Conservation (phyloP, 352 stramenopile genomes). For the Globisporangium paroecandrum region DNA sequence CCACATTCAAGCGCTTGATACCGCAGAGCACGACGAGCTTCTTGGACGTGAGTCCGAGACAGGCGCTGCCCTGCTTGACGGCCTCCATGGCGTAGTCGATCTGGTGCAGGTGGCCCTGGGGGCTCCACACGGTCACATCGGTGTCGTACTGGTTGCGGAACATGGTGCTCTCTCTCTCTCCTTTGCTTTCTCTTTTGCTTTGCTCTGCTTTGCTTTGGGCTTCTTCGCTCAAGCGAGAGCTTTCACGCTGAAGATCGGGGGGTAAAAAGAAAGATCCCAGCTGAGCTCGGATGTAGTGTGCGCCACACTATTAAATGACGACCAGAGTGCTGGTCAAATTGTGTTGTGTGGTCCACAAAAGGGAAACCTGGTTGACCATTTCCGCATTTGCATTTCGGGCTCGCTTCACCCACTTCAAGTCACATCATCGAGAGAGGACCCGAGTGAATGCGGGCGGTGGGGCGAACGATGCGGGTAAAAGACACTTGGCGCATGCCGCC, state of each 20-base stretch:
- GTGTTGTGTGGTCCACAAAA: constrained; percentile 10
- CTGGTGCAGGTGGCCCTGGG: constrained; percentile 98
- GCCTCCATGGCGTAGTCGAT: constrained; percentile 97
- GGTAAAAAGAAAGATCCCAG: constrained; percentile 29
- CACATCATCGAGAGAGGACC: neutral
- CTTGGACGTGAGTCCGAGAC: constrained; percentile 93
- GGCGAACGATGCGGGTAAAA: constrained; percentile 12
- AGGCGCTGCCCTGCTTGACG: constrained; percentile 95
- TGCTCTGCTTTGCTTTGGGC: constrained; percentile 15
- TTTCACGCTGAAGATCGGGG: constrained; percentile 10
- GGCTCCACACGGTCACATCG: constrained; percentile 99
- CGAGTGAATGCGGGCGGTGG: constrained; percentile 2
- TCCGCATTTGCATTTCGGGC: too few species aligned
- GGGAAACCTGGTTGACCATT: neutral
- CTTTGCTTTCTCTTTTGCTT: neutral
- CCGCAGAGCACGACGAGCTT: constrained; percentile 92
- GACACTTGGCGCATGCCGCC: too few species aligned
- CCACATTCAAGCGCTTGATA: constrained; percentile 81
- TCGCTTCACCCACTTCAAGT: constrained; percentile 7
- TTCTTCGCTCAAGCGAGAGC: constrained; percentile 5
- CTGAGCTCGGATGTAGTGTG: neutral
- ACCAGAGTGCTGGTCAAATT: neutral
- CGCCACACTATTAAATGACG: neutral
- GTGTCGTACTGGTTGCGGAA: constrained; percentile 99
- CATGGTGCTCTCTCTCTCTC: constrained; percentile 59